Evolutionary conservation across 2,329 filamentous ascomycete species (phyloP).

Genomic region (Aureobasidium musti): DNA sequence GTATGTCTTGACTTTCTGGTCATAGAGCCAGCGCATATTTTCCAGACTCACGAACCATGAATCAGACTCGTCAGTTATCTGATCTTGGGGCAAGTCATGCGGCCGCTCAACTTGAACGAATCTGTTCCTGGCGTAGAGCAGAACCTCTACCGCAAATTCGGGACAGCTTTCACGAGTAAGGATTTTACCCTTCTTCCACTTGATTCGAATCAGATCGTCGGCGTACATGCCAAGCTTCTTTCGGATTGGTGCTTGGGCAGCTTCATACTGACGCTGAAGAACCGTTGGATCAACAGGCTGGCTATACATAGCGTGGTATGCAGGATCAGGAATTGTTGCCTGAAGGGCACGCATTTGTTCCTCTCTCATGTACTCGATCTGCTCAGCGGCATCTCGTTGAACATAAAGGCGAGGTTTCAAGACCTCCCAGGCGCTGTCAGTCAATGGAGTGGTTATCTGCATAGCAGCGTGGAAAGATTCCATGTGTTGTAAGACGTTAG

Average conservation of each 20-base stretch:
- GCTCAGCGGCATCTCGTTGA: constrained; percentile 66
- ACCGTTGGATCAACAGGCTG: constrained; percentile 58
- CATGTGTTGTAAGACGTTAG: constrained; percentile 66
- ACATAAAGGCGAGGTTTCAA: constrained; percentile 67
- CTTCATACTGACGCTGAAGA: constrained; percentile 70
- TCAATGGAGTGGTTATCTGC: constrained; percentile 67
- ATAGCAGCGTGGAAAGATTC: constrained; percentile 73
- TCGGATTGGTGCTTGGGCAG: constrained; percentile 66
- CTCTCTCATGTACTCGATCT: constrained; percentile 54
- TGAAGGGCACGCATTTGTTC: constrained; percentile 42
- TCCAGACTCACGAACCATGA: constrained; percentile 63
- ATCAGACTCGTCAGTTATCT: constrained; percentile 42
- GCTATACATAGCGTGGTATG: constrained; percentile 51
- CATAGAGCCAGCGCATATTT: constrained; percentile 85
- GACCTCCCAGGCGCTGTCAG: constrained; percentile 68
- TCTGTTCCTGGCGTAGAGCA: constrained; percentile 49
- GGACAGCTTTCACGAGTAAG: constrained; percentile 65
- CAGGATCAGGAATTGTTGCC: constrained; percentile 51
- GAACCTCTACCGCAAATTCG: constrained; percentile 70
- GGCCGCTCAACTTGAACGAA: constrained; percentile 23
- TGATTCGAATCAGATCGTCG: constrained; percentile 66
- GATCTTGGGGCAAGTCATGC: constrained; percentile 46
- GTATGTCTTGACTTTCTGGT: constrained; percentile 70
- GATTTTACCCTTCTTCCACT: constrained; percentile 65
- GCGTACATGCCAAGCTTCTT: constrained; percentile 66